Base-by-base conservation (phyloP, 345 rosid species). In the Melaleuca alternifolia region DNA sequence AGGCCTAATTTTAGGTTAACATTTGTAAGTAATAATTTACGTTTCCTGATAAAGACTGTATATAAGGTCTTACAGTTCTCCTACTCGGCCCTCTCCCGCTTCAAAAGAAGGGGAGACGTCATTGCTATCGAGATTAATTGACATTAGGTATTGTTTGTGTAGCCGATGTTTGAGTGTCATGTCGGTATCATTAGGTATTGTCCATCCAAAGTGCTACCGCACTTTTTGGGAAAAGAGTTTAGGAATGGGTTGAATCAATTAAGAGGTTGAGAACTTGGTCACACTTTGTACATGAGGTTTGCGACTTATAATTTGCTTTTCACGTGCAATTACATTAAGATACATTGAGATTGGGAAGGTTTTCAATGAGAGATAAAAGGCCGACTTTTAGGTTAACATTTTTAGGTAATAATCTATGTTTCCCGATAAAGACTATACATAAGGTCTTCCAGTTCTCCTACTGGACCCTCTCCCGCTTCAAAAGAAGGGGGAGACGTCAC, bases 241-340 rank as follows among this genome's bases (percentile, higher is more conserved):
- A 71, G 6, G 48, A 18, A 33, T 33, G 12, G 24, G 2, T 33
- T 33, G 46, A 33, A 71, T 33, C 46, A 3, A 30, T 8, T 7
- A 0, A 33, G 18, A 16, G 12, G 6, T 8, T 20, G 0, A 59
- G 37, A 33, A 3, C 4, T 59, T 6, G 3, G n/a, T 59, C n/a
- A 3, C 37, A 13, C 12, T n/a, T 59, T 1, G 20, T 6, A n/a
- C 6, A 4, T n/a, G n/a, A 12, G 37, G 10, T 59, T 30, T 0
- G 37, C 8, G 30, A 59, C 18, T 59, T 59, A 1, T n/a, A 59
- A n/a, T 0, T 7, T 26, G 11, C 16, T 26, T 26, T n/a, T 59
- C 37, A 59, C 37, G 1, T 59, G 16, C 71, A n/a, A n/a, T n/a
- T 59, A 59, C n/a, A 33, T 59, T 57, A 57, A 57, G 65, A 28